These are phyloP conservation scores for Coprinellus micaceus DNA, from an alignment of 768 basidiomycete genomes.

Conservation along the genomic window DNA sequence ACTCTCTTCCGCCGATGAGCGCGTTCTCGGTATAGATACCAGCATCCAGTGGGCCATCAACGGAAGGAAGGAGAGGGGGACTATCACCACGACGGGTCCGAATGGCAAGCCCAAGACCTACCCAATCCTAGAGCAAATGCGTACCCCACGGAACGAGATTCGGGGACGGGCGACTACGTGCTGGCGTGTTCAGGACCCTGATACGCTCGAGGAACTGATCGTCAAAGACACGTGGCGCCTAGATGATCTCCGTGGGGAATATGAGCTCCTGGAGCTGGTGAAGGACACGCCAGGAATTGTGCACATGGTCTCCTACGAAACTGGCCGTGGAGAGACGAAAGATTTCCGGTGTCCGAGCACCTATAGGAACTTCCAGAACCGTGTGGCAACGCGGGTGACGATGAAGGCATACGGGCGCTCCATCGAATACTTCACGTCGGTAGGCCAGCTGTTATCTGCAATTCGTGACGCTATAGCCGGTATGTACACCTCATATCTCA, in stretches of 20 bases:
- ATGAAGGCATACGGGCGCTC: neutral
- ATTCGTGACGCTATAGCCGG: neutral
- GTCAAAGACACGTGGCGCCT: neutral
- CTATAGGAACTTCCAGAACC: neutral
- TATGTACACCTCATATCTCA: neutral
- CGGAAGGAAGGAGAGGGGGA: neutral
- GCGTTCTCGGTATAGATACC: neutral
- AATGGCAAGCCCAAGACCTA: neutral
- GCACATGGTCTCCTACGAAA: neutral
- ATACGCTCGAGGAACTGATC: no score
- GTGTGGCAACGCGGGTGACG: neutral
- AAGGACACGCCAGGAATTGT: neutral
- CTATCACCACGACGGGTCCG: neutral
- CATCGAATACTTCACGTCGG: neutral
- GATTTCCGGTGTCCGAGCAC: neutral
- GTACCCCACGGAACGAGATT: neutral
- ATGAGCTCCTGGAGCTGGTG: neutral
- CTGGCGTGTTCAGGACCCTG: no score
- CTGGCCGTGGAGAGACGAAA: neutral
- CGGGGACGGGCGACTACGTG: no score
- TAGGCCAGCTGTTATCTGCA: neutral
- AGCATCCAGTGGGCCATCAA: neutral
- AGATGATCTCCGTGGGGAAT: neutral
- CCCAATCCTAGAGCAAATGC: neutral
- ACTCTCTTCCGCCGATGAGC: neutral